Conservation (phyloP, 1,284 basidiomycete genomes). For the Ustilago curta region DNA sequence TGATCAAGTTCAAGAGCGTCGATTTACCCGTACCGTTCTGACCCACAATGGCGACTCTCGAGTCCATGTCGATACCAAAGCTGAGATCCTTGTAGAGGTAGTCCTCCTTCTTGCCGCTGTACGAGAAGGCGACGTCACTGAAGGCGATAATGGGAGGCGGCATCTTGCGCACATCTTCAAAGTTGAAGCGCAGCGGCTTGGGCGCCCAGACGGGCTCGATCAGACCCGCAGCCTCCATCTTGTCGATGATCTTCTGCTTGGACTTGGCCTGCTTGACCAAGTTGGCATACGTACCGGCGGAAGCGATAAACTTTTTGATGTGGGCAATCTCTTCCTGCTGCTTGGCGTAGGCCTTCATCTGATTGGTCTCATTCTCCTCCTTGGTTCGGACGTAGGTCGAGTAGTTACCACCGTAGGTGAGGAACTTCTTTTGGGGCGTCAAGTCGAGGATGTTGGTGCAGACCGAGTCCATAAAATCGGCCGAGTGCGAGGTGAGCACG, state of each 20-base stretch:
- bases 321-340: slow-evolving; percentile 98
- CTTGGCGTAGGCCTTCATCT: slow-evolving; percentile 98
- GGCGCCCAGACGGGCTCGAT: slow-evolving; percentile 86
- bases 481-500: slow-evolving; percentile 89
- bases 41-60: slow-evolving; percentile 94
- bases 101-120: slow-evolving; percentile 84
- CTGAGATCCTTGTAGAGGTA: slow-evolving; percentile 88
- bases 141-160: slow-evolving; percentile 98
- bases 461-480: slow-evolving; percentile 94
- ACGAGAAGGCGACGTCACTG: slow-evolving; percentile 91
- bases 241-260: slow-evolving; percentile 97
- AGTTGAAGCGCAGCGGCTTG: slow-evolving; percentile 88
- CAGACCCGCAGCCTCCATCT: slow-evolving; percentile 99
- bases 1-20: slow-evolving; percentile 95
- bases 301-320: slow-evolving; percentile 97
- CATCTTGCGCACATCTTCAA: slow-evolving; percentile 91
- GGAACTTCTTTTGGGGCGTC: slow-evolving; percentile 82
- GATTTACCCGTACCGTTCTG: slow-evolving; percentile 99
- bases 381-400: slow-evolving; percentile 95
- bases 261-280: slow-evolving; percentile 98
- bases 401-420: slow-evolving; percentile 96
- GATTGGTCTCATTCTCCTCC: slow-evolving; percentile 96
- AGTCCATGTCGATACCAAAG: slow-evolving; percentile 90
- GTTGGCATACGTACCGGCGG: slow-evolving; percentile 98
- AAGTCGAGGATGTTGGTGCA: slow-evolving; percentile 96